phyloP scores from a whole-genome alignment of 2,329 filamentous ascomycete genomes.

The Stemphylium vesicarium region DNA sequence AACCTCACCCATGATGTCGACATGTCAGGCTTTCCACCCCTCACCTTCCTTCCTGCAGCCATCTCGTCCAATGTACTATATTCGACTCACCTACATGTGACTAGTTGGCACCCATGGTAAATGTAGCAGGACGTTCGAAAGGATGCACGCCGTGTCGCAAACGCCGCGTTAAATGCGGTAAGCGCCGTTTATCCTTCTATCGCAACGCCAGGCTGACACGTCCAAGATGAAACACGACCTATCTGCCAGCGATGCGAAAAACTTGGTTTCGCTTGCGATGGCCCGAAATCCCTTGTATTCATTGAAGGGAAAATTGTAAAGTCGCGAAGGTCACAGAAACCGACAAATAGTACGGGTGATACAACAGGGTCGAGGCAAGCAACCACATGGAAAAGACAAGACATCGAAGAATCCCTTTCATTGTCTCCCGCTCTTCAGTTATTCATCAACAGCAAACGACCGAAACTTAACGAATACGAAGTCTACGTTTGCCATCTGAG shows the following conservation, averaged over 20 bases:
- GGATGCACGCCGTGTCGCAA: slow-evolving; percentile 41
- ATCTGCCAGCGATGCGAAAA: slow-evolving; percentile 35
- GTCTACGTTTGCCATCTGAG: slow-evolving; percentile 35
- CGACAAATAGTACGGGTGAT: neutral
- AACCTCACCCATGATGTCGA: neutral
- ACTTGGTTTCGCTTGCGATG: slow-evolving; percentile 32
- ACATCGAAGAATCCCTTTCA: neutral
- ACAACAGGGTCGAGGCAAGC: neutral
- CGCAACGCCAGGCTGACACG: slow-evolving; percentile 7
- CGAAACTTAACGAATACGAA: slow-evolving; percentile 26
- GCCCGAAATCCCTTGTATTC: slow-evolving; percentile 31
- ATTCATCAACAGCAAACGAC: neutral
- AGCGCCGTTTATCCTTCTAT: slow-evolving; percentile 8
- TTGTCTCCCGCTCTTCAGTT: neutral
- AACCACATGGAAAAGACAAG: neutral
- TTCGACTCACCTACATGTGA: neutral
- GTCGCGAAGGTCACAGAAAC: slow-evolving; percentile 28
- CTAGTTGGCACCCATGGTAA: slow-evolving; percentile 35
- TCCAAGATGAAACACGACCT: slow-evolving; percentile 35
- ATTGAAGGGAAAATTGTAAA: slow-evolving; percentile 34
- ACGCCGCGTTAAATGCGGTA: slow-evolving; percentile 42
- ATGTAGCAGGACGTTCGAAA: slow-evolving; percentile 41
- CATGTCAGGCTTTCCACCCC: neutral
- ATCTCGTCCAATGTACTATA: slow-evolving; percentile 6
- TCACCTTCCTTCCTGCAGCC: slow-evolving; percentile 1